Percentiles rank a stretch among this genome's conserved stretches.
Conservation (phyloP, 768 basidiomycete species). For the Xanthoconium purpureum region DNA sequence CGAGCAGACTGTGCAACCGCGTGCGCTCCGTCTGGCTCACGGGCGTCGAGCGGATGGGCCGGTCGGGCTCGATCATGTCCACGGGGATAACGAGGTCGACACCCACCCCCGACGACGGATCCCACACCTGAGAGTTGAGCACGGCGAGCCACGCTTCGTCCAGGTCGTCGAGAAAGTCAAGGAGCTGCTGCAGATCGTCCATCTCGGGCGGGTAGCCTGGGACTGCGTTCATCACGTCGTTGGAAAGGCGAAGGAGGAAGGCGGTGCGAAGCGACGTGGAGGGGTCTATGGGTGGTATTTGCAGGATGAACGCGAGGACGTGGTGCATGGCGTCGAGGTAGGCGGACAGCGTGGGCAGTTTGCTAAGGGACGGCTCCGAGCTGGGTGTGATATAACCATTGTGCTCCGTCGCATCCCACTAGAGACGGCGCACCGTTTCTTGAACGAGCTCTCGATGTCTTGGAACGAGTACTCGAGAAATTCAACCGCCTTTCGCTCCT, state of each 20-base stretch:
- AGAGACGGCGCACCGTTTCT: conserved; percentile 61
- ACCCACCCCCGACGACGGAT: conserved; percentile 43
- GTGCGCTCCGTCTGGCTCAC: conserved; percentile 70
- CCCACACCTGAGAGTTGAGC: conserved; percentile 64
- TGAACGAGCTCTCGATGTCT: conserved; percentile 63
- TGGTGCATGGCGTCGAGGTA: conserved; percentile 59
- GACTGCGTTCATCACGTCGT: conserved; percentile 59
- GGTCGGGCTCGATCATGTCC: conserved; percentile 28
- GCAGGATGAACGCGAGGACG: conserved; percentile 61
- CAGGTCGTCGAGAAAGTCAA: conserved; percentile 69
- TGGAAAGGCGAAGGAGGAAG: conserved; percentile 69
- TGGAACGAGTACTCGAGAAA: conserved; percentile 67
- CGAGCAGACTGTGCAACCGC: conserved; percentile 63
- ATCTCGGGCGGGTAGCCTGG: conserved; percentile 54
- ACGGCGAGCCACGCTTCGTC: conserved; percentile 74
- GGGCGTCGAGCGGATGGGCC: conserved; percentile 40
- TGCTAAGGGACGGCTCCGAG: conserved; percentile 39
- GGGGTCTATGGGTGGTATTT: conserved; percentile 71
- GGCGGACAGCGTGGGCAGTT: conserved; percentile 51
- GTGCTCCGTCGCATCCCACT: neutral
- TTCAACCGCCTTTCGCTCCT: conserved; percentile 63
- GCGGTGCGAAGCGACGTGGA: conserved; percentile 65
- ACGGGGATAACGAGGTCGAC: conserved; percentile 43
- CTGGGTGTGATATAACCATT: conserved; percentile 3
- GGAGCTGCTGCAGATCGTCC: conserved; percentile 46